Conservation (phyloP, 2,329 filamentous ascomycete species). For the Aquanectria penicillioides region DNA sequence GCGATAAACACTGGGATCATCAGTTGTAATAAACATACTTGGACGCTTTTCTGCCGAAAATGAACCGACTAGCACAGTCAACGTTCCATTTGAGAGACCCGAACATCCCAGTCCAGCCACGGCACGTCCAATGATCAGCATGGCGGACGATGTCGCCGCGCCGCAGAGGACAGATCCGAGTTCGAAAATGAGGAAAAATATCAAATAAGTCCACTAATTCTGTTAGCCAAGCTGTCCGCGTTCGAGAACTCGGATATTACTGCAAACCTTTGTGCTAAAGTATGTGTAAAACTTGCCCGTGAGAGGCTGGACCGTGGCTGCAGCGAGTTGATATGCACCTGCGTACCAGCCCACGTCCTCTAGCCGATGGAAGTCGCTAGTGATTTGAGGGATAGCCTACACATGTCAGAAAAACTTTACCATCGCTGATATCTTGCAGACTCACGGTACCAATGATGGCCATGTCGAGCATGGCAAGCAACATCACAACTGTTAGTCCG, state of each 20-base stretch:
- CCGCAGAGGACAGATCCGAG: constrained; percentile 37
- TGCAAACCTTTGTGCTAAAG: constrained; percentile 52
- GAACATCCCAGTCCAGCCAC: constrained; percentile 32
- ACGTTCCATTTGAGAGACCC: constrained; percentile 29
- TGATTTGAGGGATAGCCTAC: constrained; percentile 58
- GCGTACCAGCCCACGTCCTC: constrained; percentile 18
- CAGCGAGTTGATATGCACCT: constrained; percentile 35
- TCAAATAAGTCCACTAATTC: constrained; percentile 25
- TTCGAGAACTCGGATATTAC: background rate
- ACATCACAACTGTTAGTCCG: constrained; percentile 50
- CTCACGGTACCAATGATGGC: constrained; percentile 60
- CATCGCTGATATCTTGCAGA: background rate
- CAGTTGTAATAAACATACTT: constrained; percentile 10
- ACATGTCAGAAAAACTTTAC: background rate
- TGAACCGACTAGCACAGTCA: constrained; percentile 31
- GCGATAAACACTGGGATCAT: no score
- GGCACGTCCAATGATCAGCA: constrained; percentile 35
- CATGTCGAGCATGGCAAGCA: constrained; percentile 58
- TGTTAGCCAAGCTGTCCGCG: background rate
- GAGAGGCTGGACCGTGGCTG: constrained; percentile 59
- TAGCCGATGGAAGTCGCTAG: constrained; percentile 57
- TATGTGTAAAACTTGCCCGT: constrained; percentile 60
- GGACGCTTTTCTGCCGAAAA: constrained; percentile 31
- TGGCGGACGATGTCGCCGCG: constrained; percentile 24
- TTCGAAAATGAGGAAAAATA: constrained; percentile 30